Conservation (phyloP, 1,284 basidiomycete species). For the Golubevia pallescens region DNA sequence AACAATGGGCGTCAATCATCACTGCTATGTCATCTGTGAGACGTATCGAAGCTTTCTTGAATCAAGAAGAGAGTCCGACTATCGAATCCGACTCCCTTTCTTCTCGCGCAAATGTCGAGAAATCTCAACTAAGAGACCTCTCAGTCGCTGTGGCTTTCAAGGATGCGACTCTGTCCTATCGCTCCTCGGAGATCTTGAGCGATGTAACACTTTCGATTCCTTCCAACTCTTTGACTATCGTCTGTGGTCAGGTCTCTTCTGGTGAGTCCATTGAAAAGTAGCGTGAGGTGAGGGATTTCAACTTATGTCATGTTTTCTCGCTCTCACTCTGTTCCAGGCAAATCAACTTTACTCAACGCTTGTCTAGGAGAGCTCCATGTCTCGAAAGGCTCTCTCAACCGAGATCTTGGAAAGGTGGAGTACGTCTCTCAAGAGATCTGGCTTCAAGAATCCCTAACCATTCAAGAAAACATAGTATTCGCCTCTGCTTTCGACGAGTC, state of each 20-base stretch:
- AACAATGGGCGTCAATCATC: slow-evolving; percentile 28
- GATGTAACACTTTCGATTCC: too few species aligned
- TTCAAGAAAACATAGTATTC: background rate
- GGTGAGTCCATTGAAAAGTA: too few species aligned
- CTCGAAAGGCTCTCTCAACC: background rate
- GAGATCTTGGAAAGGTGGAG: background rate
- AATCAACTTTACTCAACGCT: too few species aligned
- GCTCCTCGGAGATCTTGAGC: too few species aligned
- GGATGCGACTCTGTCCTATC: too few species aligned
- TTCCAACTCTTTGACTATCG: too few species aligned
- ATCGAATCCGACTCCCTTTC: background rate
- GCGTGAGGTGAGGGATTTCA: too few species aligned
- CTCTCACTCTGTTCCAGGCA: too few species aligned
- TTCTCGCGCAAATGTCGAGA: background rate
- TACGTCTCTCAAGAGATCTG: background rate
- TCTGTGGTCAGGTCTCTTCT: too few species aligned
- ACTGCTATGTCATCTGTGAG: slow-evolving; percentile 30
- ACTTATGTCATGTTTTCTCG: too few species aligned
- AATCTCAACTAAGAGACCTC: background rate
- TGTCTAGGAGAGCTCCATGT: background rate
- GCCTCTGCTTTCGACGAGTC: background rate
- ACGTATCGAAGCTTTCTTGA: slow-evolving; percentile 35
- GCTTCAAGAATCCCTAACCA: background rate
- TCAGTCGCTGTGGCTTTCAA: too few species aligned
- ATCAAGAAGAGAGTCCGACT: slow-evolving; percentile 10